Evolutionary conservation across 202 grass and related monocot genomes (phyloP).

Genomic region (Brachypodium distachyon): DNA sequence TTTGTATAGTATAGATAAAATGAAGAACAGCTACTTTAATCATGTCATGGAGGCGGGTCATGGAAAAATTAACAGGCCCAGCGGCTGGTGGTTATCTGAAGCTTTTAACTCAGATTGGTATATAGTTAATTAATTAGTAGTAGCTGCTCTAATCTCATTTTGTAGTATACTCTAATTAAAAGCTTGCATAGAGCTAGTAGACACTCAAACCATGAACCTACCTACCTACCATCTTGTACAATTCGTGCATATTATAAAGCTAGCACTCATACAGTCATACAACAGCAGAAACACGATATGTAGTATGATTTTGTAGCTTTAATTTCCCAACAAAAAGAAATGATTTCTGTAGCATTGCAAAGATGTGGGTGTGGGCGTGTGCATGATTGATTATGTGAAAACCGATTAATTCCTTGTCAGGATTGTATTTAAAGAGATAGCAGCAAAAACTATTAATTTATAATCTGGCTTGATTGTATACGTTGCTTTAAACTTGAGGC

Average conservation of each 20-base stretch:
- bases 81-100: slow-evolving; percentile 20
- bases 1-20: neutral
- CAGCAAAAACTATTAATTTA: neutral
- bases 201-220: neutral
- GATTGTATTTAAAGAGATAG: neutral
- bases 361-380: neutral
- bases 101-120: neutral
- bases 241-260: neutral
- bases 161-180: neutral
- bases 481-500: neutral
- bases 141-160: neutral
- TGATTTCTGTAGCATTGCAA: neutral
- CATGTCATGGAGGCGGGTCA: neutral
- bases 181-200: neutral
- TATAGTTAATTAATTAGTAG: neutral
- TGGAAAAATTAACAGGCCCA: neutral
- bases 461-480: neutral
- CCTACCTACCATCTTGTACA: neutral
- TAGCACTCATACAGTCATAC: neutral
- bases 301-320: neutral
- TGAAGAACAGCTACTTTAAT: slow-evolving; percentile 17
- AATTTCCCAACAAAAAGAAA: neutral
- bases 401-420: neutral
- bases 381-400: neutral
- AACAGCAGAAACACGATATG: neutral